Evolutionary conservation across 768 basidiomycete species (phyloP).

Genomic region (Auricularia sp.): DNA sequence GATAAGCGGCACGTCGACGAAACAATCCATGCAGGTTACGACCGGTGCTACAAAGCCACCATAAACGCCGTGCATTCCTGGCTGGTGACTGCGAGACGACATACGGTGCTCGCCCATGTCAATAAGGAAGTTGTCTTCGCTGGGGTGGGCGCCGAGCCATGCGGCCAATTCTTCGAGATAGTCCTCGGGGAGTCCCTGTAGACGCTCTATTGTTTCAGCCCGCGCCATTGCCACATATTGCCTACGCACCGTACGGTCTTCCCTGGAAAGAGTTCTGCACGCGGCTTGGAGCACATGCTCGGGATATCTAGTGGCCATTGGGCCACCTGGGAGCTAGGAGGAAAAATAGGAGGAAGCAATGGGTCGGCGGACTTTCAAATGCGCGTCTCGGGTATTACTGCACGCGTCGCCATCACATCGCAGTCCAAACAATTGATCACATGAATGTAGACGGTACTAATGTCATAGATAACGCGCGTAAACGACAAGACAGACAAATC

Average conservation of each 20-base stretch:
- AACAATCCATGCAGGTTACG: neutral
- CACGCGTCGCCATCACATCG: neutral
- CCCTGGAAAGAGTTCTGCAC: neutral
- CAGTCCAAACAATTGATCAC: neutral
- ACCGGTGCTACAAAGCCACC: neutral
- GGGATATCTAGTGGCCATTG: neutral
- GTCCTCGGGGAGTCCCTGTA: neutral
- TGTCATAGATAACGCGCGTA: neutral
- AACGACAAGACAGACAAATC: neutral
- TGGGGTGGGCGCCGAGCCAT: constrained; percentile 5
- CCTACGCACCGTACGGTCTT: neutral
- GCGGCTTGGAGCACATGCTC: neutral
- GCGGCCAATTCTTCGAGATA: constrained; percentile 4
- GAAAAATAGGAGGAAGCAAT: neutral
- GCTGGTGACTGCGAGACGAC: neutral
- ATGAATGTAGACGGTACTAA: neutral
- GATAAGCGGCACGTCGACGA: neutral
- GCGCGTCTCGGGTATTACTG: neutral
- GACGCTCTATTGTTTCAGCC: neutral
- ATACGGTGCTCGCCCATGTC: constrained; percentile 2
- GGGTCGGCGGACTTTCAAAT: neutral
- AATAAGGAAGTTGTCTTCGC: constrained; percentile 10
- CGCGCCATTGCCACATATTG: neutral
- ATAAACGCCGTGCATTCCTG: neutral
- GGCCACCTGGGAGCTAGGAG: neutral